Evolutionary conservation across 129 eudicot species (phyloP).

Genomic region (Erigeron canadensis): DNA sequence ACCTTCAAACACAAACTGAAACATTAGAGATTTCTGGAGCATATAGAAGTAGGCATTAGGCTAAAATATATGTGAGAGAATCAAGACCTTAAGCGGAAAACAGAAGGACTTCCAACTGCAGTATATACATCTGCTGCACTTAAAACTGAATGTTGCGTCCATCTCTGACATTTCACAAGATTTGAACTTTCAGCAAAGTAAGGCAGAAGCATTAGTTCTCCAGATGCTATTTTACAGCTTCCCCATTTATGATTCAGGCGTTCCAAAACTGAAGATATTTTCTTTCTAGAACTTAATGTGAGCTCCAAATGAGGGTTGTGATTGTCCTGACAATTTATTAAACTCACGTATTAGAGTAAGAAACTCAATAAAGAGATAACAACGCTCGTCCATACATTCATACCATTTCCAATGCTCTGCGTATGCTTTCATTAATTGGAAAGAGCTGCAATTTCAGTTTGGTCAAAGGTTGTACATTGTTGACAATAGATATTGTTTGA

Average conservation of each 20-base stretch:
- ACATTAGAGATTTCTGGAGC: constrained; percentile 20
- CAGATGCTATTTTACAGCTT: constrained; percentile 54
- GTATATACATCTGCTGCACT: constrained; percentile 82
- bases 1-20: constrained; percentile 37
- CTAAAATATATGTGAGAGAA: constrained; percentile 18
- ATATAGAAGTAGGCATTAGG: constrained; percentile 6
- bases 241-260: constrained; percentile 95
- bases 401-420: constrained; percentile 84
- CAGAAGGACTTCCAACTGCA: constrained; percentile 65
- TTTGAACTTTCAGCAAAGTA: constrained; percentile 46
- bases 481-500: constrained; percentile 26
- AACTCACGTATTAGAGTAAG: neutral
- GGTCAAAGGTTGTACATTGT: constrained; percentile 38
- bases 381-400: neutral
- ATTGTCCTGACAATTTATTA: constrained; percentile 28
- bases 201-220: constrained; percentile 76
- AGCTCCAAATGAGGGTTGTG: constrained; percentile 53
- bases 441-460: constrained; percentile 92
- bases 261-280: constrained; percentile 84
- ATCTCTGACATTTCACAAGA: constrained; percentile 45
- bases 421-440: constrained; percentile 74
- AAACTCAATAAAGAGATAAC: neutral
- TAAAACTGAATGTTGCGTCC: constrained; percentile 69
- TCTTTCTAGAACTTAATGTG: constrained; percentile 78
- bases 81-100: constrained; percentile 79